phyloP scores from a whole-genome alignment of 495 filamentous ascomycete species.

The Penicillium ochrochloron region DNA sequence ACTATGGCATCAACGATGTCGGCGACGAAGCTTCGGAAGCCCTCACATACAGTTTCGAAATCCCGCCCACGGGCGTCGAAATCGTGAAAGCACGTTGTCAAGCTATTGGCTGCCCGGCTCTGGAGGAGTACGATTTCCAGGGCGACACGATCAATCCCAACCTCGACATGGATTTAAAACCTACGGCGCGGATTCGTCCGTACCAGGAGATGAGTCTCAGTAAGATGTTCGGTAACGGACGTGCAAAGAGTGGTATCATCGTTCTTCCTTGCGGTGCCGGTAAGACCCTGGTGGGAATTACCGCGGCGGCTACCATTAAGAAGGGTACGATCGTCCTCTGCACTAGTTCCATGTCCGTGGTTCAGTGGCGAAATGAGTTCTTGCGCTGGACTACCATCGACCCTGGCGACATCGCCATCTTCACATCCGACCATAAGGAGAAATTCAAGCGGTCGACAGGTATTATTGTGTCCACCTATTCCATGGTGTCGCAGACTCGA shows the following conservation, averaged over 20 bases:
- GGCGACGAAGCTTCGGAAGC: slow-evolving; percentile 83
- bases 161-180: slow-evolving; percentile 88
- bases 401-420: slow-evolving; percentile 88
- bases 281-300: slow-evolving; percentile 96
- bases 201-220: slow-evolving; percentile 97
- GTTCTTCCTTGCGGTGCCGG: slow-evolving; percentile 96
- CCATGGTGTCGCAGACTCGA: slow-evolving; percentile 92
- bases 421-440: slow-evolving; percentile 92
- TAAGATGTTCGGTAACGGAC: slow-evolving; percentile 99
- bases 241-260: slow-evolving; percentile 96
- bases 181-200: slow-evolving; percentile 36
- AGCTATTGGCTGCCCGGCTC: slow-evolving; percentile 80
- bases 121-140: slow-evolving; percentile 98
- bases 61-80: slow-evolving; percentile 76
- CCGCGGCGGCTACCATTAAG: slow-evolving; percentile 94
- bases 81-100: slow-evolving; percentile 87
- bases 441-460: slow-evolving; percentile 88
- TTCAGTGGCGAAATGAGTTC: slow-evolving; percentile 96
- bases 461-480: slow-evolving; percentile 96
- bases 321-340: slow-evolving; percentile 95
- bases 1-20: slow-evolving; percentile 70
- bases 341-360: slow-evolving; percentile 96
- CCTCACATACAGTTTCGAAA: slow-evolving; percentile 94
- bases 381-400: slow-evolving; percentile 98
- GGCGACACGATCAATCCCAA: slow-evolving; percentile 89